A percentile compares a stretch with the other conserved stretches of the same genome.
phyloP scores from a whole-genome alignment of 1,284 basidiomycete genomes.

The Melanopsichium pennsylvanicum region DNA sequence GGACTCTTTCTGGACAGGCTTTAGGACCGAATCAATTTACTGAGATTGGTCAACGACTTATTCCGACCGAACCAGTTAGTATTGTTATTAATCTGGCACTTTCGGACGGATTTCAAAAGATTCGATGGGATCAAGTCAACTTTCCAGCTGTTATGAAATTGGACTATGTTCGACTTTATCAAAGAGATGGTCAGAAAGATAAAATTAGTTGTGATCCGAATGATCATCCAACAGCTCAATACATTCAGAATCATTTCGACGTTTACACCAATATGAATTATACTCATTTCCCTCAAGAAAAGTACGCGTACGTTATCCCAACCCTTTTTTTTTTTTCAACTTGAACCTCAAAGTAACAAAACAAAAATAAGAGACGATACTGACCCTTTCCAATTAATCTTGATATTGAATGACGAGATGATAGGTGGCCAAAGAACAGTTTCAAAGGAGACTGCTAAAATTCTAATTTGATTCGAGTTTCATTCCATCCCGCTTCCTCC shows the following conservation, averaged over 20 bases:
- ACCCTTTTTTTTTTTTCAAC: not conserved
- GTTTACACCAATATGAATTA: conserved; percentile 59
- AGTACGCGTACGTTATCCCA: conserved; percentile 28
- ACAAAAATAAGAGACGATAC: too few relatives aligned
- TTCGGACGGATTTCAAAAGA: conserved; percentile 51
- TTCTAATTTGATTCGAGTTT: not conserved
- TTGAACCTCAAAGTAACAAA: too few relatives aligned
- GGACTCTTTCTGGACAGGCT: conserved; percentile 43
- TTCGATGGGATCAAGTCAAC: conserved; percentile 48
- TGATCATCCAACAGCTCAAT: conserved; percentile 59
- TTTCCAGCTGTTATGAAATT: conserved; percentile 67
- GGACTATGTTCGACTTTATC: conserved; percentile 57
- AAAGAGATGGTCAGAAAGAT: conserved; percentile 35
- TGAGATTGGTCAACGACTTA: conserved; percentile 49
- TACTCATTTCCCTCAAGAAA: conserved; percentile 14
- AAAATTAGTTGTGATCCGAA: conserved; percentile 54
- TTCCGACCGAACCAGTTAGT: conserved; percentile 57
- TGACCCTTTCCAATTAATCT: conserved; percentile 31
- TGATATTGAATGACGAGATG: not conserved
- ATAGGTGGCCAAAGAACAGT: conserved; percentile 54
- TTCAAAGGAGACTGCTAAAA: conserved; percentile 33
- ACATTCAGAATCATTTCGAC: conserved; percentile 58
- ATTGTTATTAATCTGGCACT: conserved; percentile 59
- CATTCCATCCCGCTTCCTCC: not conserved
- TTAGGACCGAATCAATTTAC: conserved; percentile 27